These are phyloP conservation scores for Podochytrium sp. DNA, from an alignment of 192 early-diverging fungal genomes.

Conservation along the genomic window DNA sequence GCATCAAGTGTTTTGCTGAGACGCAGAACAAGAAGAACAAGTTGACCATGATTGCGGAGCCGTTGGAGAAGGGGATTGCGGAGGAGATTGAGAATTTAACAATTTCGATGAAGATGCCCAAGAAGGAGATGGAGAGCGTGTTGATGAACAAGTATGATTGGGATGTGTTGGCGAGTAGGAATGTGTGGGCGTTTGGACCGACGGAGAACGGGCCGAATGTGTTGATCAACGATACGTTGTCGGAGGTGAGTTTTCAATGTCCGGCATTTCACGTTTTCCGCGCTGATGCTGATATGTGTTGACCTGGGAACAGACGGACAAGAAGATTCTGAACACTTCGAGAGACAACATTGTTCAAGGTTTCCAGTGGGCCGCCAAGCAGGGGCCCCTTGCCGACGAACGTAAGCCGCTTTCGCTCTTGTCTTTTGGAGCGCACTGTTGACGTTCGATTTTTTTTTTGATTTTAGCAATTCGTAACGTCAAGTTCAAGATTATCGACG, in stretches of 20 bases:
- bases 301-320: slow-evolving; percentile 59
- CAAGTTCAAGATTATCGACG: slow-evolving; percentile 92
- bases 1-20: slow-evolving; percentile 94
- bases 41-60: slow-evolving; percentile 93
- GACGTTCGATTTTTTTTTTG: not conserved
- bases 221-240: slow-evolving; percentile 94
- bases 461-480: slow-evolving; percentile 85
- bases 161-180: slow-evolving; percentile 91
- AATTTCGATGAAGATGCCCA: slow-evolving; percentile 75
- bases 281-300: not conserved
- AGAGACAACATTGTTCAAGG: slow-evolving; percentile 91
- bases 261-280: not conserved
- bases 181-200: slow-evolving; percentile 99
- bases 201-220: slow-evolving; percentile 90
- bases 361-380: slow-evolving; percentile 96
- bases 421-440: not conserved
- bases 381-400: slow-evolving; percentile 97
- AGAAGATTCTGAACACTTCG: slow-evolving; percentile 74
- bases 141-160: slow-evolving; percentile 89
- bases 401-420: slow-evolving; percentile 56
- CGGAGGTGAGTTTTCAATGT: slow-evolving; percentile 66
- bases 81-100: slow-evolving; percentile 85
- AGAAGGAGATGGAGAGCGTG: slow-evolving; percentile 71
- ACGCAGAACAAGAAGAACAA: slow-evolving; percentile 99
- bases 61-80: slow-evolving; percentile 87